Conservation (phyloP, 257 asterid genomes). For the Solanum arcanum region DNA sequence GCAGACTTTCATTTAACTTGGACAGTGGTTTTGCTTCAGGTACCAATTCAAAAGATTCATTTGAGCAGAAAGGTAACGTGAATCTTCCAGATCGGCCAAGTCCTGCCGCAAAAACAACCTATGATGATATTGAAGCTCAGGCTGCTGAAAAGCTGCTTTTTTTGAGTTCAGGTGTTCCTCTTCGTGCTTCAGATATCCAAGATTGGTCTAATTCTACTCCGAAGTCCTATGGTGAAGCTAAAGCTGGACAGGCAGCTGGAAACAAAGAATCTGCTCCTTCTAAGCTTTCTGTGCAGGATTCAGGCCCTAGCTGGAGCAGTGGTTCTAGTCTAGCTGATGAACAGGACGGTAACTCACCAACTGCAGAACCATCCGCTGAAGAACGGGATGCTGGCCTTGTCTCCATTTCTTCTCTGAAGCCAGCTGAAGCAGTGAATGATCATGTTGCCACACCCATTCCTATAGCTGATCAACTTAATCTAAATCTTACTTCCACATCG, state of each 20-base stretch:
- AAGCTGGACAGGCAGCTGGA: constrained; percentile 25
- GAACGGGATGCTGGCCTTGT: constrained; percentile 42
- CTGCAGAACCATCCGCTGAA: constrained; percentile 19
- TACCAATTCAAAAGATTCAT: constrained; percentile 13
- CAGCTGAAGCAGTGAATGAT: constrained; percentile 26
- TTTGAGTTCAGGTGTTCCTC: constrained; percentile 7
- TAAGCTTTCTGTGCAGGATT: constrained; percentile 28
- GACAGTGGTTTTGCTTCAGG: constrained; percentile 10
- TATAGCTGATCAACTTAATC: constrained; percentile 11
- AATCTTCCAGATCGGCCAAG: constrained; percentile 19
- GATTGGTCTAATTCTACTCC: constrained; percentile 24
- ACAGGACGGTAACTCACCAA: constrained; percentile 20
- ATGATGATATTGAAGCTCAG: constrained; percentile 12
- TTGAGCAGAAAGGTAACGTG: constrained; percentile 5
- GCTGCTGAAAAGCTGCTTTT: constrained; percentile 20
- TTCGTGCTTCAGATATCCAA: constrained; percentile 7
- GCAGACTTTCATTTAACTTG: constrained; percentile 8
- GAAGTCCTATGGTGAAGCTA: constrained; percentile 25
- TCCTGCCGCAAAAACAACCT: constrained; percentile 8
- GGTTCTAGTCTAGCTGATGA: constrained; percentile 24
- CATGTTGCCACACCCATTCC: constrained; percentile 14
- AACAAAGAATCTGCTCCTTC: constrained; percentile 21
- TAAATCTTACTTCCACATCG: constrained; percentile 20
- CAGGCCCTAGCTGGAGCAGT: constrained; percentile 39
- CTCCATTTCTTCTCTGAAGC: constrained; percentile 28